Conservation (phyloP, 164 flowering plant genomes). For the Piper longum region DNA sequence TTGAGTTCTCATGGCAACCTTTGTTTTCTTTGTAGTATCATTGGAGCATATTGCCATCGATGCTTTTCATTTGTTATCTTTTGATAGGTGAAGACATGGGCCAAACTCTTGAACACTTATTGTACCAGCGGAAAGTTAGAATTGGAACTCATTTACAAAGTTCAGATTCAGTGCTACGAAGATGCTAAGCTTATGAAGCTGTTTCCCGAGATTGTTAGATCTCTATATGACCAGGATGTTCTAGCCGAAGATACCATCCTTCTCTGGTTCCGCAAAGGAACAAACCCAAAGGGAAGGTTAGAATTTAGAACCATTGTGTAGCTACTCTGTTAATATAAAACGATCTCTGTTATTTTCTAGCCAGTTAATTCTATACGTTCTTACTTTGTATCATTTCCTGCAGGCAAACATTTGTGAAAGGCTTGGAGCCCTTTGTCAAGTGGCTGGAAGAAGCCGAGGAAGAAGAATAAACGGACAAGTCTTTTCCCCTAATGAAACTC, state of each 20-base stretch:
- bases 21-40: not conserved
- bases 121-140: conserved; percentile 88
- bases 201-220: conserved; percentile 83
- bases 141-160: conserved; percentile 89
- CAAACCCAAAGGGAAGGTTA: conserved; percentile 95
- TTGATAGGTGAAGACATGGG: conserved; percentile 88
- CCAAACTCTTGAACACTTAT: conserved; percentile 56
- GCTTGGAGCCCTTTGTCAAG: conserved; percentile 84
- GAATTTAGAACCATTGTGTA: not conserved
- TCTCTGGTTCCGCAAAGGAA: conserved; percentile 87
- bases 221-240: conserved; percentile 91
- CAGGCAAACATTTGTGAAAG: conserved; percentile 88
- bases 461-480: conserved; percentile 41
- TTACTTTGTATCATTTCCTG: conserved; percentile 1
- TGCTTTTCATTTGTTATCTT: not conserved
- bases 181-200: conserved; percentile 95
- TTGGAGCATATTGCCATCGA: not conserved
- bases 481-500: not conserved
- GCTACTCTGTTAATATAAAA: not conserved
- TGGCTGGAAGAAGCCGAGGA: conserved; percentile 99
- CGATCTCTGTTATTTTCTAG: not conserved
- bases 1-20: not conserved
- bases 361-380: not conserved
- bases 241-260: conserved; percentile 96
- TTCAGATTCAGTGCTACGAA: conserved; percentile 93